phyloP scores from a whole-genome alignment of 2,329 filamentous ascomycete species.

The Trichoderma atrobrunneum region DNA sequence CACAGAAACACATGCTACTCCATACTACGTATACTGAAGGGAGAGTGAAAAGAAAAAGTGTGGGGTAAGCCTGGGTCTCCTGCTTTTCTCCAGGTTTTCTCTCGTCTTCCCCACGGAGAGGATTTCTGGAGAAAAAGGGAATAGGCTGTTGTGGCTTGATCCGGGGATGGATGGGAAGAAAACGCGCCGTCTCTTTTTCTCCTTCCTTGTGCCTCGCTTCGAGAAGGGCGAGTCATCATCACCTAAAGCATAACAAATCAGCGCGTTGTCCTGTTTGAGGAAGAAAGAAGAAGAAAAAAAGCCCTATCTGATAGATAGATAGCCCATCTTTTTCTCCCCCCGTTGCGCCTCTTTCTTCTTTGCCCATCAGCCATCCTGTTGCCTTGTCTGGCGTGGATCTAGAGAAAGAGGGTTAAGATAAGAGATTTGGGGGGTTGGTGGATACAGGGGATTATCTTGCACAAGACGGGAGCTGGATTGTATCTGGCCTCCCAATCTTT shows the following conservation, averaged over 20 bases:
- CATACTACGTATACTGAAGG: not conserved
- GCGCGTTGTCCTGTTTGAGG: not conserved
- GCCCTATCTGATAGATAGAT: not conserved
- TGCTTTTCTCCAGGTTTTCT: slow-evolving; percentile 10
- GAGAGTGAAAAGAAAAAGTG: not conserved
- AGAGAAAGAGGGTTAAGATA: not conserved
- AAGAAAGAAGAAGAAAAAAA: not conserved
- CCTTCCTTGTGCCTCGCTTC: not conserved
- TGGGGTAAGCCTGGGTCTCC: not conserved
- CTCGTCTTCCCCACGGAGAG: slow-evolving; percentile 9
- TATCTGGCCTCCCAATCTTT: slow-evolving; percentile 7
- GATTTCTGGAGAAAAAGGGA: slow-evolving; percentile 10
- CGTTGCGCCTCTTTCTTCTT: not conserved
- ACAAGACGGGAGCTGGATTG: not conserved
- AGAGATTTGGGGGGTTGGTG: slow-evolving; percentile 16
- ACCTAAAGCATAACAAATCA: not conserved
- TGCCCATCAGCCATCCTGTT: not conserved
- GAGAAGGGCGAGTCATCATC: not conserved
- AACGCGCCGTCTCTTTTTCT: not conserved
- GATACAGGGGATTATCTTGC: not conserved
- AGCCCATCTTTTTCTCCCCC: not conserved
- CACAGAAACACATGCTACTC: not conserved
- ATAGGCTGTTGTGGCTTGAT: not conserved
- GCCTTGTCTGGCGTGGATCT: slow-evolving; percentile 4
- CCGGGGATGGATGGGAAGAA: not conserved